Conservation (phyloP, 2,329 filamentous ascomycete species). For the Cercospora sp. region DNA sequence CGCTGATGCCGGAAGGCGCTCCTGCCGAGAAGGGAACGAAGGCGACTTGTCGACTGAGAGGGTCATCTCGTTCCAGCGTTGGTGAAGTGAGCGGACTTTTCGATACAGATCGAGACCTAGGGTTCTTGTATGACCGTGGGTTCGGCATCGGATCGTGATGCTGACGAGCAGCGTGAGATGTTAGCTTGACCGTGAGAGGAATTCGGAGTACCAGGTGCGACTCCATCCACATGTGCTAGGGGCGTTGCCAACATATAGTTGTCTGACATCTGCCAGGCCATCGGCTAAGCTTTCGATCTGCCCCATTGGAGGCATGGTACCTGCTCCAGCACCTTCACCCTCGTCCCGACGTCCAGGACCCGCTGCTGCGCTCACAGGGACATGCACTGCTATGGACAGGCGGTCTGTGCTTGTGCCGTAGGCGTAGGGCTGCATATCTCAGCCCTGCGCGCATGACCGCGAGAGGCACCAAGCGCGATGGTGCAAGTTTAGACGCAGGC, state of each 20-base stretch:
- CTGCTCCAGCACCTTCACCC: constrained; percentile 16
- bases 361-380: constrained; percentile 14
- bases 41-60: constrained; percentile 21
- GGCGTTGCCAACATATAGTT: constrained; percentile 16
- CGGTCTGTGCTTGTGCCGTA: constrained; percentile 13
- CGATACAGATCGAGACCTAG: constrained; percentile 17
- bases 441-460: not conserved
- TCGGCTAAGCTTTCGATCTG: constrained; percentile 21
- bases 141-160: constrained; percentile 16
- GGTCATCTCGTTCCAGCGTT: constrained; percentile 18
- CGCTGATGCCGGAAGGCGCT: constrained; percentile 24
- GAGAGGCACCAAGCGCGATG: constrained; percentile 6
- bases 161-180: not conserved
- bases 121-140: constrained; percentile 13
- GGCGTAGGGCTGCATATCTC: constrained; percentile 12
- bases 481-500: constrained; percentile 1
- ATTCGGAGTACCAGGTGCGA: not conserved
- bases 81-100: constrained; percentile 23
- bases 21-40: constrained; percentile 31
- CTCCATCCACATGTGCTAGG: not conserved
- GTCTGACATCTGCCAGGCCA: constrained; percentile 16
- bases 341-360: constrained; percentile 3
- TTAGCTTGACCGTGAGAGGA: not conserved
- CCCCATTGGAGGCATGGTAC: constrained; percentile 16
- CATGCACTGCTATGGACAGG: constrained; percentile 10